Evolutionary conservation across 345 rosid species (phyloP).

Genomic region (Erysimum cheiranthoides): DNA sequence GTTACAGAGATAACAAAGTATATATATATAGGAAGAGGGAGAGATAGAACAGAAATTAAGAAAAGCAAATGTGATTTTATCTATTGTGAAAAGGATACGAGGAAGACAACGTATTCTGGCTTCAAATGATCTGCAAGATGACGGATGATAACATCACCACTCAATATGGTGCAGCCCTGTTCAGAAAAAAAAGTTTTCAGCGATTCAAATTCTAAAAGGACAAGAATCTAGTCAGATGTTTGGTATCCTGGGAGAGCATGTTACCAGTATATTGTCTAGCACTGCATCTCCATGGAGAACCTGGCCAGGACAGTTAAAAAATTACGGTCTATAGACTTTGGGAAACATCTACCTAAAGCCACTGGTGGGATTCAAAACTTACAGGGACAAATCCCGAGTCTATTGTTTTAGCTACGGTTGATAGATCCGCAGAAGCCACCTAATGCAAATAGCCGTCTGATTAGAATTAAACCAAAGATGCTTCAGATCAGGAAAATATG

Average conservation of each 20-base stretch:
- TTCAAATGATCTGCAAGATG: conserved; percentile 78
- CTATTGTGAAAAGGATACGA: conserved; percentile 63
- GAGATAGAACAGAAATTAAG: not conserved
- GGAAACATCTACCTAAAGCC: not conserved
- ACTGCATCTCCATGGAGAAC: conserved; percentile 98
- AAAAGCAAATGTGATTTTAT: not conserved
- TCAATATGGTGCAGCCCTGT: conserved; percentile 94
- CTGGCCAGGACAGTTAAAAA: conserved; percentile 48
- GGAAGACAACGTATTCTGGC: conserved; percentile 88
- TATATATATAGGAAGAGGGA: not conserved
- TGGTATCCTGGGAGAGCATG: conserved; percentile 17
- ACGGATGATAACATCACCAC: conserved; percentile 93
- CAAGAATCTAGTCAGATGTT: conserved; percentile 2
- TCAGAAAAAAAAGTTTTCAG: conserved; percentile 3
- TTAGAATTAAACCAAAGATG: conserved; percentile 9
- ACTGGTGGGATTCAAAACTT: conserved; percentile 40
- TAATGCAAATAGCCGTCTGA: conserved; percentile 42
- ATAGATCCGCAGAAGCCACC: conserved; percentile 74
- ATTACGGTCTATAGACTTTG: not conserved
- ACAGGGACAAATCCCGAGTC: conserved; percentile 91
- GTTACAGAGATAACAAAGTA: conserved; percentile 51
- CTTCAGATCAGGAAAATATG: not conserved
- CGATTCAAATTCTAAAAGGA: not conserved
- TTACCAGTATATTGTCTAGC: conserved; percentile 73
- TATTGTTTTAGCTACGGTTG: conserved; percentile 64